These are phyloP conservation scores for Ormosia emarginata DNA, from an alignment of 306 rosid species.

Conservation along the genomic window DNA sequence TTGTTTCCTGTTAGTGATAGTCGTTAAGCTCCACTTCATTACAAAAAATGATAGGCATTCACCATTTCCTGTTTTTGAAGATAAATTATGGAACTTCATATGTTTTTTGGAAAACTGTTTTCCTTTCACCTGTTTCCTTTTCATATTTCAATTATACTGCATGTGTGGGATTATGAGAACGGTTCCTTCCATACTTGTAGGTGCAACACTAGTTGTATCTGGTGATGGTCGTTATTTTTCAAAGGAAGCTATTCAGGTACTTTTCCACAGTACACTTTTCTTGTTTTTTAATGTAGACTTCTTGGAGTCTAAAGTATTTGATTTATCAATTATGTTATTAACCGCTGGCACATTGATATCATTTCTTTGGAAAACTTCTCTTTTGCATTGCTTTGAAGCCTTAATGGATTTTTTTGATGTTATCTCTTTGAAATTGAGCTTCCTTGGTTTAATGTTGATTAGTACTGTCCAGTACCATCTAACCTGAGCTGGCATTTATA, in stretches of 20 bases:
- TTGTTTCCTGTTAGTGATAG: background rate
- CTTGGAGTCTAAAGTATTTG: slow-evolving; percentile 1
- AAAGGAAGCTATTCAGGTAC: slow-evolving; percentile 92
- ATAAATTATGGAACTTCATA: background rate
- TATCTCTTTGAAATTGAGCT: slow-evolving; percentile 4
- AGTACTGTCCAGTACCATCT: background rate
- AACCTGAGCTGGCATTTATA: background rate
- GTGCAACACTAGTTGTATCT: slow-evolving; percentile 92
- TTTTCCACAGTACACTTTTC: background rate
- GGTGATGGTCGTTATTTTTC: slow-evolving; percentile 98
- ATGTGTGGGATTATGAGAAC: background rate
- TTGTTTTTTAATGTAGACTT: background rate
- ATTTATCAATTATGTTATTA: background rate
- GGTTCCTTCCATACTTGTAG: slow-evolving; percentile 40
- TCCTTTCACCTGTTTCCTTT: background rate
- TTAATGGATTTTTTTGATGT: background rate
- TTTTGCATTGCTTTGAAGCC: slow-evolving; percentile 1
- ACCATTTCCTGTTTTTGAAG: background rate
- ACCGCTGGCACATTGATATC: background rate
- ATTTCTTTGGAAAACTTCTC: background rate
- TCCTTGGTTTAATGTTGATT: slow-evolving; percentile 20
- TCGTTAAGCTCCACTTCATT: background rate
- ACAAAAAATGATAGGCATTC: background rate
- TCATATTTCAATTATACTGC: background rate
- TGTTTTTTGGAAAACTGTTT: background rate